Evolutionary conservation across 2,329 filamentous ascomycete species (phyloP).

Genomic region (Apiospora malaysiana): DNA sequence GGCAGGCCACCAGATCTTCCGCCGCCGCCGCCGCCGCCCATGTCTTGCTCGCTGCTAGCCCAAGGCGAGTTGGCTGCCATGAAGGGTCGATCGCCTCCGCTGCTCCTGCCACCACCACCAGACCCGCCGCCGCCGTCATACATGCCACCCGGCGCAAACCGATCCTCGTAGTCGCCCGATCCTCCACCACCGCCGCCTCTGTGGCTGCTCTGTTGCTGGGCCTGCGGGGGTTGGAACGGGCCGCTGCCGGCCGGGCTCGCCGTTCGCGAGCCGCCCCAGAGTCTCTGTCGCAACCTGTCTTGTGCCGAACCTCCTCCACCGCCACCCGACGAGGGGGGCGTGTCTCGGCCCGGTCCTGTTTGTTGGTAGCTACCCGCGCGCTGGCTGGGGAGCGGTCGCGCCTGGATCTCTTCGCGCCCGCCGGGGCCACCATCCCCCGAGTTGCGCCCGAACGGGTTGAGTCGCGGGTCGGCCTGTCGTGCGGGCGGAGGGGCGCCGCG

Average conservation of each 20-base stretch:
- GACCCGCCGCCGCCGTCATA: conserved; percentile 45
- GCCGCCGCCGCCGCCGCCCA: conserved; percentile 41
- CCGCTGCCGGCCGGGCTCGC: conserved; percentile 57
- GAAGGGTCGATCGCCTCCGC: conserved; percentile 46
- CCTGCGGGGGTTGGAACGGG: conserved; percentile 51
- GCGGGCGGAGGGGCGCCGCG: conserved; percentile 43
- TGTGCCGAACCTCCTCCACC: conserved; percentile 70
- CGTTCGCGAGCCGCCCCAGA: conserved; percentile 71
- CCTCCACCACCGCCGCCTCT: conserved; percentile 37
- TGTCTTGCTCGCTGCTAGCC: conserved; percentile 49
- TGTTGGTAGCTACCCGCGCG: conserved; percentile 77
- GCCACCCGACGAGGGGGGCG: conserved; percentile 45
- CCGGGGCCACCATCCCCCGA: conserved; percentile 35
- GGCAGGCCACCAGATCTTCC: conserved; percentile 45
- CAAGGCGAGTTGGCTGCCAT: conserved; percentile 55
- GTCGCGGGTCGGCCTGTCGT: conserved; percentile 37
- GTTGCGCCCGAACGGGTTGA: conserved; percentile 42
- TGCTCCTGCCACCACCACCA: conserved; percentile 35
- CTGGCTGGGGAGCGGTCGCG: conserved; percentile 74
- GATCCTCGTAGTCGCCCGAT: conserved; percentile 49
- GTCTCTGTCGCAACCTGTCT: conserved; percentile 79
- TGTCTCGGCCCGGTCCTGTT: conserved; percentile 36
- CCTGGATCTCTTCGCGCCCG: conserved; percentile 46
- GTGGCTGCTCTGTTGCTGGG: conserved; percentile 38
- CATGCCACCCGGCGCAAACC: conserved; percentile 52